These are phyloP conservation scores for Pleurotus tuber-regium DNA, from an alignment of 768 basidiomycete genomes.

Conservation along the genomic window DNA sequence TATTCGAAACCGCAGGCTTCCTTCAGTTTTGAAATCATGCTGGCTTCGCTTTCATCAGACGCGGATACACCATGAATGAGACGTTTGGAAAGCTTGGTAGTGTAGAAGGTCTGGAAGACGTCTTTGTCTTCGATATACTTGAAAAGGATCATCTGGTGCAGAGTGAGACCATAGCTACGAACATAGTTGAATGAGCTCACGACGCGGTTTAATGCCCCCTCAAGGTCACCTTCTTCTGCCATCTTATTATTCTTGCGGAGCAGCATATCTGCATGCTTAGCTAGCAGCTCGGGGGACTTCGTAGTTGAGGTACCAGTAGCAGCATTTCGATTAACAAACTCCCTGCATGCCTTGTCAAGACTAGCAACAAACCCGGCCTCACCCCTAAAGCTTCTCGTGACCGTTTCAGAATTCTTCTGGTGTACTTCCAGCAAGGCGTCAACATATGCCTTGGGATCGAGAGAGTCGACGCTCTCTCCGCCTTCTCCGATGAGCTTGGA, in stretches of 20 bases:
- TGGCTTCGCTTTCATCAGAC: slow-evolving; percentile 94
- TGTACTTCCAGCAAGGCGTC: slow-evolving; percentile 91
- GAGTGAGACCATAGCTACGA: slow-evolving; percentile 20
- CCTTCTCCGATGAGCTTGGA: slow-evolving; percentile 66
- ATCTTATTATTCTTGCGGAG: slow-evolving; percentile 95
- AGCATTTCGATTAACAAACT: slow-evolving; percentile 92
- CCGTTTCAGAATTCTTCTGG: slow-evolving; percentile 87
- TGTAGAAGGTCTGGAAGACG: slow-evolving; percentile 98
- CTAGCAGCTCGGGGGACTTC: slow-evolving; percentile 89
- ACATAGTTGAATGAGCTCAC: slow-evolving; percentile 47
- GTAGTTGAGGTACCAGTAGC: slow-evolving; percentile 84
- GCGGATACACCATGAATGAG: slow-evolving; percentile 89
- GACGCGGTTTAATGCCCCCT: slow-evolving; percentile 86
- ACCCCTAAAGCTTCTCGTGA: slow-evolving; percentile 84
- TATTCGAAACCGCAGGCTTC: slow-evolving; percentile 97
- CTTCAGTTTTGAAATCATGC: slow-evolving; percentile 98
- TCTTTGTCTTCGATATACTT: slow-evolving; percentile 99
- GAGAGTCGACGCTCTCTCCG: slow-evolving; percentile 50
- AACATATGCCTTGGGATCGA: slow-evolving; percentile 94
- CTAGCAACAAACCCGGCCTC: slow-evolving; percentile 93
- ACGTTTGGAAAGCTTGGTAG: slow-evolving; percentile 89
- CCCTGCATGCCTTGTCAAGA: slow-evolving; percentile 92
- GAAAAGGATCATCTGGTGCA: slow-evolving; percentile 89
- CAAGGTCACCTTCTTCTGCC: slow-evolving; percentile 87
- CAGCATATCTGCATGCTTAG: slow-evolving; percentile 87